Base-by-base conservation (phyloP, 2,329 filamentous ascomycete species). In the Cladobotryum mycophilum region DNA sequence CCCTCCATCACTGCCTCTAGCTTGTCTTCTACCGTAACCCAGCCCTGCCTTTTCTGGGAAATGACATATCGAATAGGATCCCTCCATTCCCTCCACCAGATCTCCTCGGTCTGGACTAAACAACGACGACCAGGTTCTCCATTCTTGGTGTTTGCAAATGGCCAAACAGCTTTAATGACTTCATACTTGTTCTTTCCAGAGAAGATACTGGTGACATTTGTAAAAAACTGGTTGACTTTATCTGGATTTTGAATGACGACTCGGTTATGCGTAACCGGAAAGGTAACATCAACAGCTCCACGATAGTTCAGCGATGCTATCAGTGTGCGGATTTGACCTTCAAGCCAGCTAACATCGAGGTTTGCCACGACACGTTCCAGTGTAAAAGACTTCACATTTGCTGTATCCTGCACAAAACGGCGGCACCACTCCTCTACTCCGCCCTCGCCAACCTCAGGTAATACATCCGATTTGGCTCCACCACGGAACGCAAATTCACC, bases 91-190 rank as follows among this genome's bases (percentile, higher is more conserved):
- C 67, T 66, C 73, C 77, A 81, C 78, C 78, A 81, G 2, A 68
- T 69, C 59, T 79, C 76, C 62, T 82, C 78, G 51, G 70, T 76
- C 61, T 79, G 76, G n/a, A 81, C 76, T 3, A 70, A 67, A 55
- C 71, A 79, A 47, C 62, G 63, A 45, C 74, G 69, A 12, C 61
- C 71, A n/a, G 55, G 61, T 54, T 75, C 75, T 37, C 67, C 76
- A 56, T 64, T 73, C 58, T 61, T 67, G 3, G 69, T 66, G 55
- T 75, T 76, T 2, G 78, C 78, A 63, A 79, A 81, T 3, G 78
- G 79, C 78, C 79, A 82, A 1, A 81, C 71, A 1, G 72, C 70
- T 60, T 79, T 77, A 45, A 78, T 70, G 3, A 79, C 75, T 61
- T 80, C 78, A 55, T 80, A 81, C 54, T 71, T 75, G 60, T 72